A percentile compares a stretch with the other conserved stretches of the same genome.
Evolutionary conservation across 2,329 filamentous ascomycete genomes (phyloP).

Genomic region (Ophiostoma perfectum): DNA sequence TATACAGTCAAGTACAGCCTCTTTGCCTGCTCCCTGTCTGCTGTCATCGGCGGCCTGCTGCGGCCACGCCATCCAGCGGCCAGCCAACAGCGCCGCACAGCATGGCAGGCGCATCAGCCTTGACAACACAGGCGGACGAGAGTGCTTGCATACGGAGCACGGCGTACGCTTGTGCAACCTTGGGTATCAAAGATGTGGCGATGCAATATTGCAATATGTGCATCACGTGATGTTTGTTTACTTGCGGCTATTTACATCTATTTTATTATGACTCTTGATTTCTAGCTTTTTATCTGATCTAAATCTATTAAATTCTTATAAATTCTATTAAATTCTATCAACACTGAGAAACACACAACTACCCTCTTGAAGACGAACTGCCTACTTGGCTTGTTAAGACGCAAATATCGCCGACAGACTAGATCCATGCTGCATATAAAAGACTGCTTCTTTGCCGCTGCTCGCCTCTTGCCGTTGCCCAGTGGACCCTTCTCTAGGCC

Average conservation of each 20-base stretch:
- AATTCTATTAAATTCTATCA: too few relatives aligned
- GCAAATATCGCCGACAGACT: too few relatives aligned
- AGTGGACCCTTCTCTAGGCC: background rate
- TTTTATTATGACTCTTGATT: background rate
- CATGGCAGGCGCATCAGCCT: background rate
- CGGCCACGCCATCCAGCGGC: background rate
- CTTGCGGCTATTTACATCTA: background rate
- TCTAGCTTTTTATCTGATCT: too few relatives aligned
- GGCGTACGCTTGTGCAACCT: background rate
- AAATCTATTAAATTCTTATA: too few relatives aligned
- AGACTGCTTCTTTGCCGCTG: background rate
- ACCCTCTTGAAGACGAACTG: too few relatives aligned
- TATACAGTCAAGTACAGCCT: background rate
- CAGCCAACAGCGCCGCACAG: background rate
- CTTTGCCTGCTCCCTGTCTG: background rate
- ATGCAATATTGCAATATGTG: background rate
- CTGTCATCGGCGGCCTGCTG: slow-evolving; percentile 4
- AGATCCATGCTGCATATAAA: too few relatives aligned
- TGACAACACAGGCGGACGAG: too few relatives aligned
- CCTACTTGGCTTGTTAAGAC: too few relatives aligned
- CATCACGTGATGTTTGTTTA: background rate
- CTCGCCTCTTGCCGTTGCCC: background rate
- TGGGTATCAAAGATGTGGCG: background rate
- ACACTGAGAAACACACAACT: too few relatives aligned
- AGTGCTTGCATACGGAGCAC: background rate